These are phyloP conservation scores for Whalleya microplaca DNA, from an alignment of 2,329 filamentous ascomycete genomes.

Conservation along the genomic window DNA sequence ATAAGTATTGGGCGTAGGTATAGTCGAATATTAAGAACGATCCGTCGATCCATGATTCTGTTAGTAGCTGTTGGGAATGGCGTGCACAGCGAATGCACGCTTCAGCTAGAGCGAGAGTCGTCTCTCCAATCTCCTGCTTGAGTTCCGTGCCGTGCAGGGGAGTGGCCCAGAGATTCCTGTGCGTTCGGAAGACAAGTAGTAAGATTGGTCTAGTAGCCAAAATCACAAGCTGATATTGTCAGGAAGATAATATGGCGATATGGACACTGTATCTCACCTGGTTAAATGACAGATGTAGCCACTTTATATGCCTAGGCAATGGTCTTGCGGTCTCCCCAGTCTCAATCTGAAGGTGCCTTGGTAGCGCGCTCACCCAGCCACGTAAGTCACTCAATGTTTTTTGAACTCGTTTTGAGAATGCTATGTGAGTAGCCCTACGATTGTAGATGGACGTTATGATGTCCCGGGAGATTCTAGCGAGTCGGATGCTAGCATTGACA, in stretches of 20 bases:
- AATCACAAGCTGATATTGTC: conserved; percentile 35
- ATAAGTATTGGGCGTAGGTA: conserved; percentile 51
- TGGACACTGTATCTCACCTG: conserved; percentile 5
- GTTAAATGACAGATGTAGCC: conserved; percentile 18
- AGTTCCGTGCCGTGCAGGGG: neutral
- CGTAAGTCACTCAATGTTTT: conserved; percentile 37
- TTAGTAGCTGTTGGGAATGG: conserved; percentile 47
- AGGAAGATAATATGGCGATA: neutral
- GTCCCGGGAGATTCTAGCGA: conserved; percentile 39
- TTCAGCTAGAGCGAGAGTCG: conserved; percentile 44
- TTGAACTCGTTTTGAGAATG: conserved; percentile 39
- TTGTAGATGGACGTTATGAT: conserved; percentile 40
- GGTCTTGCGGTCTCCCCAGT: conserved; percentile 3
- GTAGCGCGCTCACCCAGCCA: conserved; percentile 41
- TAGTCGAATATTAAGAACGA: conserved; percentile 52
- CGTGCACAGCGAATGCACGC: conserved; percentile 50
- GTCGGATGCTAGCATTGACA: conserved; percentile 41
- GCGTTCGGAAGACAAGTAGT: conserved; percentile 38
- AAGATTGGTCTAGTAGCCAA: conserved; percentile 41
- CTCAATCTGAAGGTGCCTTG: conserved; percentile 36
- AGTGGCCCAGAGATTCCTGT: conserved; percentile 27
- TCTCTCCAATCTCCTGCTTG: conserved; percentile 34
- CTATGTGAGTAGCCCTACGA: conserved; percentile 28
- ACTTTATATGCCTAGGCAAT: conserved; percentile 1
- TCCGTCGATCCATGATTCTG: conserved; percentile 50